Base-by-base conservation (phyloP, 148 eudicot species). In the Vaccinium corymbosum region DNA sequence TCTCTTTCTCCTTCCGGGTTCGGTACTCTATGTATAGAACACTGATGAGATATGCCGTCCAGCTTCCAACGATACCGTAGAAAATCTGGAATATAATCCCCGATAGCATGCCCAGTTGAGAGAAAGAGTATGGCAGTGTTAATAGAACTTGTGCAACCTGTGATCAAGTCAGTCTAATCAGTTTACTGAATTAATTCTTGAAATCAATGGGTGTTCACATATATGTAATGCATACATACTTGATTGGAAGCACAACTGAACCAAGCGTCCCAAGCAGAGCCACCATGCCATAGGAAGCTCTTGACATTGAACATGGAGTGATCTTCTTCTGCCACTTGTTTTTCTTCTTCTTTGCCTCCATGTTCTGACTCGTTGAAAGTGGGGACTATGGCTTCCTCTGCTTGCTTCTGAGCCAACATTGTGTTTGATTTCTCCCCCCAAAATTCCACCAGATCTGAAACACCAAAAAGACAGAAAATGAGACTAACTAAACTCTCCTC, bases 1-100 rank as follows among this genome's bases (percentile, higher is more conserved):
- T 93, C 85, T 94, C 95, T 81, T 94, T 94, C 84, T 94, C 98
- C 82, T 94, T 94, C 64, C 98, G 81, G 68, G 85, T 77, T 46
- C 98, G 86, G 57, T 94, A 94, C 79, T 94, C 98, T 52, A 94
- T 85, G 80, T 94, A 94, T 0, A 94, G 90, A 75, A 93, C 94
- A 89, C 98, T 94, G 42, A 94, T 93, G 10, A 94, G 91, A 25
- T 94, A 94, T 0, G 98, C 98, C 22, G 98, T 94, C 98, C 98
- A 94, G 83, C 98, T 94, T 1, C 98, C 98, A 14, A 94, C 0
- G 56, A 94, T 50, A 0, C 98, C 98, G 56, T 94, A 94, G 85
- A 94, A 93, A 0, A 94, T 73, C 83, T 94, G 98, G 0, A 94
- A 81, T 2, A 91, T 3, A 15, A 94, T 86, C 4, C 98, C 98